These are phyloP conservation scores for Chlamydomonas reinhardtii DNA, from an alignment of 163 green algal genomes.

Conservation along the genomic window DNA sequence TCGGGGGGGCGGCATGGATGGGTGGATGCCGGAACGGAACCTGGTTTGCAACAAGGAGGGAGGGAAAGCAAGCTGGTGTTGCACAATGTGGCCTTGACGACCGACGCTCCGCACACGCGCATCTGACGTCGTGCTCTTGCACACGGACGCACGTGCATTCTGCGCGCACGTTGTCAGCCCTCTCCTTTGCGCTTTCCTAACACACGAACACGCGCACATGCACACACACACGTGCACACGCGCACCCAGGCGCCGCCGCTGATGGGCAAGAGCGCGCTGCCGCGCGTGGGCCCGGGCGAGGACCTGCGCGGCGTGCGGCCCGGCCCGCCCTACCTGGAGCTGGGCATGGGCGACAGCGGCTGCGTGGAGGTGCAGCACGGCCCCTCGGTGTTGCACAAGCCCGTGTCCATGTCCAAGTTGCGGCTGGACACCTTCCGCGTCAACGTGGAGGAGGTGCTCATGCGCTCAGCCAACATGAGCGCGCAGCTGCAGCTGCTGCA, in stretches of 20 bases:
- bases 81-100: too few species aligned
- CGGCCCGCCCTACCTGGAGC: constrained; percentile 38
- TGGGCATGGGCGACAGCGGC: constrained; percentile 48
- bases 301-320: not conserved
- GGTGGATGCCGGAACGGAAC: too few species aligned
- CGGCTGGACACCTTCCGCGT: constrained; percentile 58
- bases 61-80: too few species aligned
- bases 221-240: too few species aligned
- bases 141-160: too few species aligned
- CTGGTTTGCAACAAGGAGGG: too few species aligned
- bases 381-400: not conserved
- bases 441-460: constrained; percentile 68
- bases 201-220: too few species aligned
- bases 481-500: constrained; percentile 52
- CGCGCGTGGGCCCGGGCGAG: not conserved
- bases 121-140: too few species aligned
- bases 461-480: constrained; percentile 57
- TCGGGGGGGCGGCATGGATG: too few species aligned
- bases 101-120: too few species aligned
- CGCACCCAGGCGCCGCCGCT: constrained; percentile 37
- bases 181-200: too few species aligned
- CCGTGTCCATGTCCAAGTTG: constrained; percentile 1
- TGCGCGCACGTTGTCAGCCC: too few species aligned
- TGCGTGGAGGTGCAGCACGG: constrained; percentile 27
- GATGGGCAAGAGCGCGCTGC: constrained; percentile 27